Base-by-base conservation (phyloP, 2,329 filamentous ascomycete genomes). In the Nannizziopsis barbatae region DNA sequence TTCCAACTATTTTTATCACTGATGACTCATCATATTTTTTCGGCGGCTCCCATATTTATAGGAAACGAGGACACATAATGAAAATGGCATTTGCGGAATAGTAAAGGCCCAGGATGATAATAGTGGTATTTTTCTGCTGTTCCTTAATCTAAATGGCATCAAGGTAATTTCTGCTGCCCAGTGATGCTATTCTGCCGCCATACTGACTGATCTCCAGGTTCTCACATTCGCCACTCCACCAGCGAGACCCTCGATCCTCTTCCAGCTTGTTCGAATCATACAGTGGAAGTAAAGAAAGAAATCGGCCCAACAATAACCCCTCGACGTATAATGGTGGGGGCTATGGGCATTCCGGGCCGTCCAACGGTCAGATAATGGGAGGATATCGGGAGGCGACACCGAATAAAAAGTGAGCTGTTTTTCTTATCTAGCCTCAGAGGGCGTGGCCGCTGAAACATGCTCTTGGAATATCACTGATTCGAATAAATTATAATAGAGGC, bases 201-300 rank as follows among this genome's bases (percentile, higher is more conserved):
- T 35, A 11, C 20, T 10, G 37, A 37, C 4, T 17, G 7, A 14
- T 39, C 11, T 32, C 39, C 17, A 84, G 83, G 71, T 86, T 85
- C 65, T 75, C 78, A 57, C 69, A 75, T 58, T 82, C 80, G 42
- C 75, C 75, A 56, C 77, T 86, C 53, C 83, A 86, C 65, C 83
- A 87, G 71, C 65, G 66, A 49, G 66, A 69, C 76, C 83, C 71
- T 74, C 86, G 71, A 75, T 79, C 60, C 73, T 65, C 83, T 61
- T 82, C 78, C 62, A 80, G 81, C 56, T 79, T 88, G 55, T 88
- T 88, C 68, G 82, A 84, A 56, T 80, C 81, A 57, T 88, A 87
- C 67, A 79, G 75, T 54, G 75, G 75, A 57, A 70, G 71, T 52
- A 53, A 67, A 52, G 66, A 69, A 54, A 56, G 65, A 42, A 61